phyloP scores from a whole-genome alignment of 1,284 basidiomycete species.

The Leccinum solheimii region DNA sequence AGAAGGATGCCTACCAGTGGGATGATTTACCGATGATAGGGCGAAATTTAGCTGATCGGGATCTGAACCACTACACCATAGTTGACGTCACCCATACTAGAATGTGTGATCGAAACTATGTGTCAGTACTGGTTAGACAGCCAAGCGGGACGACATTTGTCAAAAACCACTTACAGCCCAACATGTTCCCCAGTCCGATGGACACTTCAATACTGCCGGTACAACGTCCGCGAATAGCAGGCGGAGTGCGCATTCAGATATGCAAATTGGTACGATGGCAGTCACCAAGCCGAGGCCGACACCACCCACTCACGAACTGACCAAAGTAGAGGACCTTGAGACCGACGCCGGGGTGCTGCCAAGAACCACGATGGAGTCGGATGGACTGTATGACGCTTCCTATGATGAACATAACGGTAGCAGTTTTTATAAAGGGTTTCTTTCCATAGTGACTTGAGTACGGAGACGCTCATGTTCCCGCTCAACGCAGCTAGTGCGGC shows the following conservation, averaged over 20 bases:
- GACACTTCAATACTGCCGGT: slow-evolving; percentile 57
- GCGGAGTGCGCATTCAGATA: slow-evolving; percentile 56
- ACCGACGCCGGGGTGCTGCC: slow-evolving; percentile 40
- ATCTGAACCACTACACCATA: slow-evolving; percentile 43
- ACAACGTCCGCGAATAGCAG: slow-evolving; percentile 54
- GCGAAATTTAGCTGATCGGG: slow-evolving; percentile 39
- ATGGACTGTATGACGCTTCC: slow-evolving; percentile 52
- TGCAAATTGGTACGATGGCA: slow-evolving; percentile 56
- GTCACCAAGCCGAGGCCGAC: slow-evolving; percentile 53
- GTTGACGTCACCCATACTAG: slow-evolving; percentile 47
- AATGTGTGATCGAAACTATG: not conserved
- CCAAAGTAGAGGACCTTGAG: slow-evolving; percentile 47
- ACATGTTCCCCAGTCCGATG: slow-evolving; percentile 50
- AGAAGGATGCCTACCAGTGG: slow-evolving; percentile 46
- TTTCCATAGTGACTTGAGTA: slow-evolving; percentile 47
- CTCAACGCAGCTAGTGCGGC: slow-evolving; percentile 39
- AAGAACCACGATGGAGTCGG: slow-evolving; percentile 38
- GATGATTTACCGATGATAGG: slow-evolving; percentile 53
- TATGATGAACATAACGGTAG: slow-evolving; percentile 53
- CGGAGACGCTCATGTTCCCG: slow-evolving; percentile 54
- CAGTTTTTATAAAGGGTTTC: slow-evolving; percentile 48
- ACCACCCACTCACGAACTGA: slow-evolving; percentile 48
- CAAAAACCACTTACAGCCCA: slow-evolving; percentile 41
- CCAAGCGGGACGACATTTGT: not conserved
- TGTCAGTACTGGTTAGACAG: slow-evolving; percentile 5